These are phyloP conservation scores for Yamadazyma takamatsuzukensis DNA, from an alignment of 805 yeast species.

Conservation along the genomic window DNA sequence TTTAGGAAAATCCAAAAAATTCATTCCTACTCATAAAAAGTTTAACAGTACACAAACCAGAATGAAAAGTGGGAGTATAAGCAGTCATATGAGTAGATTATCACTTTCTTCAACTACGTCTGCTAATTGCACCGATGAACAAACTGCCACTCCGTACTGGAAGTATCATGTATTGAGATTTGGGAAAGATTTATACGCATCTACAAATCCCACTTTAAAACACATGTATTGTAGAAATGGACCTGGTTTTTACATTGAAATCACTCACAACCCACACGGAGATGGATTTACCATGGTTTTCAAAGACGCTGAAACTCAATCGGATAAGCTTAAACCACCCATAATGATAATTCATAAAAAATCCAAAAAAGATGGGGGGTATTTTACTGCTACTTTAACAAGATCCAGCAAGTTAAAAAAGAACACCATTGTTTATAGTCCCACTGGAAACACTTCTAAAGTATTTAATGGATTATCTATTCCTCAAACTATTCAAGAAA, in stretches of 20 bases:
- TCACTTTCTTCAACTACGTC: neutral
- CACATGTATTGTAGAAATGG: slow-evolving; percentile 59
- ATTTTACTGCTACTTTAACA: slow-evolving; percentile 22
- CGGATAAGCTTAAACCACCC: slow-evolving; percentile 17
- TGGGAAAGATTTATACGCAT: slow-evolving; percentile 53
- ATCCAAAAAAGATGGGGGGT: slow-evolving; percentile 25
- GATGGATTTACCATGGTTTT: slow-evolving; percentile 26
- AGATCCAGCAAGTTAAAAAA: slow-evolving; percentile 11
- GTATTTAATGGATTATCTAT: slow-evolving; percentile 23
- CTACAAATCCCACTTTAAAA: slow-evolving; percentile 63
- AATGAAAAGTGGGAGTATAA: no score
- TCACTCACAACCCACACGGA: slow-evolving; percentile 13
- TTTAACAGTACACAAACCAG: slow-evolving; percentile 9
- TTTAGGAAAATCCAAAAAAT: slow-evolving; percentile 2
- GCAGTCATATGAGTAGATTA: slow-evolving; percentile 4
- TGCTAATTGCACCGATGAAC: slow-evolving; percentile 3
- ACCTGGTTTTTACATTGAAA: slow-evolving; percentile 57
- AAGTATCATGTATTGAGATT: slow-evolving; percentile 60
- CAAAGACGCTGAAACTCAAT: slow-evolving; percentile 17
- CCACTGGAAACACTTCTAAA: slow-evolving; percentile 7
- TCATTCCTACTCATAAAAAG: slow-evolving; percentile 9
- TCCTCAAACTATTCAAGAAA: slow-evolving; percentile 20
- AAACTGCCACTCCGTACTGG: slow-evolving; percentile 41
- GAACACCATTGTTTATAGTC: slow-evolving; percentile 7
- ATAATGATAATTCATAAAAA: slow-evolving; percentile 25